Conservation (phyloP, 2,329 filamentous ascomycete species). For the Fusarium sp. region DNA sequence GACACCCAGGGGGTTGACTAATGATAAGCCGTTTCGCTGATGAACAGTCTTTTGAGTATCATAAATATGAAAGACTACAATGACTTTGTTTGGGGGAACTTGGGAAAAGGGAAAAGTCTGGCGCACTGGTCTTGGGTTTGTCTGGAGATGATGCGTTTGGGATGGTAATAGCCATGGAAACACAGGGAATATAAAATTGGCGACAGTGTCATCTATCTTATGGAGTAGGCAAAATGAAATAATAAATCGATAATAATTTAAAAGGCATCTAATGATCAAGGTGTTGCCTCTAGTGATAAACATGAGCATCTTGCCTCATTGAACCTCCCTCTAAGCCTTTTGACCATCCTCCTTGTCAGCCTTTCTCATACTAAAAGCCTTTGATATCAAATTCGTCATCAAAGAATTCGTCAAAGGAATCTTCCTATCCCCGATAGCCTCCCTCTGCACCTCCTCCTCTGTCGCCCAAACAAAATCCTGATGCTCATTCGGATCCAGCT, state of each 20-base stretch:
- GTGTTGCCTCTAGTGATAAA: not conserved
- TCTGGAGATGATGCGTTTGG: not conserved
- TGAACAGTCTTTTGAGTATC: no score
- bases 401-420: constrained; percentile 48
- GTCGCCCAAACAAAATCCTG: constrained; percentile 54
- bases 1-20: not conserved
- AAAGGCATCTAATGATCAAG: not conserved
- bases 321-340: not conserved
- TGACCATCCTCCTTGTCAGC: constrained; percentile 4
- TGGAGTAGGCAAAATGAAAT: not conserved
- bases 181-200: not conserved
- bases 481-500: constrained; percentile 56
- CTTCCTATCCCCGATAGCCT: constrained; percentile 42
- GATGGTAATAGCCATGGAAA: not conserved
- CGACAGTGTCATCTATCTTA: not conserved
- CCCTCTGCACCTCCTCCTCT: constrained; percentile 50
- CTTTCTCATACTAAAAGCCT: constrained; percentile 47
- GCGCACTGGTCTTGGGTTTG: not conserved
- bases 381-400: constrained; percentile 44
- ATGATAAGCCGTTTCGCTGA: no score
- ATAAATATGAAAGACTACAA: not conserved
- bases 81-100: not conserved
- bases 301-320: not conserved
- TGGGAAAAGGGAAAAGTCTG: not conserved
- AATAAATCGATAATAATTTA: not conserved